phyloP scores from a whole-genome alignment of 2,329 filamentous ascomycete genomes.

The Chaetomium sp. region DNA sequence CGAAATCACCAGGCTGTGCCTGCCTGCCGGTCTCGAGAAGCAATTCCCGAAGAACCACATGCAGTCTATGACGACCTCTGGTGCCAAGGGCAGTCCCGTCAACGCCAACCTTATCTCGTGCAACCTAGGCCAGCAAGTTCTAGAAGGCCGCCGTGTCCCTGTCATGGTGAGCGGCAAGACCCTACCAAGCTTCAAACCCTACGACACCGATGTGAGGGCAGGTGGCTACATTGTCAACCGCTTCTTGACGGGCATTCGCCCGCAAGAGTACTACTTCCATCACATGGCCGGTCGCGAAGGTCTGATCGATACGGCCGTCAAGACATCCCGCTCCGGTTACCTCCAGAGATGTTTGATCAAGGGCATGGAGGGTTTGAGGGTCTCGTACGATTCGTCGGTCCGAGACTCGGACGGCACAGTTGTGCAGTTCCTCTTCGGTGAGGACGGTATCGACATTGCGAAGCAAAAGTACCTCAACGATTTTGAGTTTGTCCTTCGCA shows the following conservation, averaged over 20 bases:
- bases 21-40: constrained; percentile 83
- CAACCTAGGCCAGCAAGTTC: constrained; percentile 92
- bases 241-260: constrained; percentile 96
- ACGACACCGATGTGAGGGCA: constrained; percentile 84
- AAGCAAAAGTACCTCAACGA: constrained; percentile 91
- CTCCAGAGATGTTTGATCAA: constrained; percentile 97
- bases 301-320: constrained; percentile 97
- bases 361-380: constrained; percentile 92
- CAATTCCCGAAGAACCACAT: constrained; percentile 96
- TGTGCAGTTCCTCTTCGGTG: constrained; percentile 94
- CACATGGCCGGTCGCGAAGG: constrained; percentile 99
- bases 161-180: constrained; percentile 98
- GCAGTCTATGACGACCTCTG: constrained; percentile 97
- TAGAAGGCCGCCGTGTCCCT: constrained; percentile 92
- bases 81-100: constrained; percentile 88
- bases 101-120: constrained; percentile 98
- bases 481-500: constrained; percentile 87
- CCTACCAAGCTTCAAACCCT: constrained; percentile 89
- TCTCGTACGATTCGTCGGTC: constrained; percentile 92
- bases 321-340: constrained; percentile 96
- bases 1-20: constrained; percentile 73
- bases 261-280: constrained; percentile 99
- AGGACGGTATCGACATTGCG: constrained; percentile 91
- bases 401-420: constrained; percentile 91
- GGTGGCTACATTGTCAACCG: constrained; percentile 93